Evolutionary conservation across 2,329 filamentous ascomycete species (phyloP), one percentile per base, ranked within the genome.

Genomic region (Colletotrichum phormii): DNA sequence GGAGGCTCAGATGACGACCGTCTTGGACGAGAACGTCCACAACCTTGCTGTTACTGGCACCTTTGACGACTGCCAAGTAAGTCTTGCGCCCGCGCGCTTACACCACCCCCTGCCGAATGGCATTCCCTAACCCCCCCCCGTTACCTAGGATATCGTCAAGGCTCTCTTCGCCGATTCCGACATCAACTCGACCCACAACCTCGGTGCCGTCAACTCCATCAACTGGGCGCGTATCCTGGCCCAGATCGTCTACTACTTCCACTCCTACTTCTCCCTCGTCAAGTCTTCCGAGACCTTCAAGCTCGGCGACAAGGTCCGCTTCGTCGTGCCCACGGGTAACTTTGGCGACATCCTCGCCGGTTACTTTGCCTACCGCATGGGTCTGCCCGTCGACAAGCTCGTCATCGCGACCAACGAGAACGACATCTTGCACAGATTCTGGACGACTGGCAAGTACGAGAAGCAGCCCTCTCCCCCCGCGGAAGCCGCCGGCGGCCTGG

Each of bases 191-290:
- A 91, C 90, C 2, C 90, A 96, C 79, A 95, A 94, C 77, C 92
- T 98, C 55, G 96, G 94, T 53, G 96, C 97, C 55, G 95, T 98
- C 77, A 98, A 98, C 87, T 97, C 94, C 58, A 98, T 98, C 85
- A 98, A 98, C 86, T 98, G 93, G 90, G 94, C 95, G 2, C 90
- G 97, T 77, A 98, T 99, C 77, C 89, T 99, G 49, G 96, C 97
- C 13, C 97, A 99, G 85, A 98, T 97, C 75, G 95, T 94, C 73
- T 98, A 98, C 89, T 99, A 98, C 88, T 97, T 98, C 87, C 89
- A 97, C 83, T 92, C 97, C 13, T 98, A 98, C 88, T 98, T 98
- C 84, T 86, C 92, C 15, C 91, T 99, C 42, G 88, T 87, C 73
- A 89, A 87, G 80, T 86, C 88, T 63, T 89, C 90, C 4, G 58